Conservation (phyloP, 202 grass and related monocot genomes). For the Schoenoplectus tabernaemontani region DNA sequence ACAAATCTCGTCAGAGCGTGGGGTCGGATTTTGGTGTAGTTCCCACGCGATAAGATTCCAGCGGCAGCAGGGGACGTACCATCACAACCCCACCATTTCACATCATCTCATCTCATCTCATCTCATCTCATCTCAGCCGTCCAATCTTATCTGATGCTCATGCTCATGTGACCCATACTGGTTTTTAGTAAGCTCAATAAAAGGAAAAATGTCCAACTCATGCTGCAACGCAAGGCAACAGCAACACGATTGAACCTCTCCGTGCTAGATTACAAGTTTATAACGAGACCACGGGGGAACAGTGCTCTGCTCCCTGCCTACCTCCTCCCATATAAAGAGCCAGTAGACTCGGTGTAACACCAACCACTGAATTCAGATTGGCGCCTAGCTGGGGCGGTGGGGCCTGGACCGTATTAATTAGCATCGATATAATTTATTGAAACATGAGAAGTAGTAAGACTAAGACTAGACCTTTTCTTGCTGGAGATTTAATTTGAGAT, state of each 20-base stretch:
- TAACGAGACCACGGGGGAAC: not conserved
- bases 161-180: too few relatives aligned
- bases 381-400: too few relatives aligned
- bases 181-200: too few relatives aligned
- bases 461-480: not conserved
- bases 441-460: not conserved
- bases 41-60: conserved; percentile 13
- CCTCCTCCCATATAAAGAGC: not conserved
- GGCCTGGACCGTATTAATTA: too few relatives aligned
- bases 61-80: not conserved
- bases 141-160: not conserved
- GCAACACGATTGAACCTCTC: too few relatives aligned
- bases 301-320: too few relatives aligned
- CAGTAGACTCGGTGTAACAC: not conserved
- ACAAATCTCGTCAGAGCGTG: not conserved
- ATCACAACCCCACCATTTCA: not conserved
- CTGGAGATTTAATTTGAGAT: not conserved
- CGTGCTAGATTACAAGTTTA: too few relatives aligned
- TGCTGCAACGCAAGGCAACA: too few relatives aligned
- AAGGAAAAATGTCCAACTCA: too few relatives aligned
- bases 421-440: not conserved
- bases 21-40: not conserved
- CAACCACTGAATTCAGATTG: not conserved
- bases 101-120: too few relatives aligned
- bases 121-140: conserved; percentile 9